Base-by-base conservation (phyloP, 2,329 filamentous ascomycete genomes). In the Fusarium veterinarium region DNA sequence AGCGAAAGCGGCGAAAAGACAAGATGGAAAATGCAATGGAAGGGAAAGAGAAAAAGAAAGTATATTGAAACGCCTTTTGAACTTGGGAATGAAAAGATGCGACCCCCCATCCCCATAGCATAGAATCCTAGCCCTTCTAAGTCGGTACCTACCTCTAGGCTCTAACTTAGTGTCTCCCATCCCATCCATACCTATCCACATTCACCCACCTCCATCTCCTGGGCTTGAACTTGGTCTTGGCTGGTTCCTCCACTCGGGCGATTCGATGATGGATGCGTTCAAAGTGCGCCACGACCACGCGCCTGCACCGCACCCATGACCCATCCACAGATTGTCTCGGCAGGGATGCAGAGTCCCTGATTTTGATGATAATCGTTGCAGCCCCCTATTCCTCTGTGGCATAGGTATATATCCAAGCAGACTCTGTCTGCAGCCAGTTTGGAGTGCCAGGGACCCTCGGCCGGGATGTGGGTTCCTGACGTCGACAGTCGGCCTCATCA, bases 211-310 rank as follows among this genome's bases (percentile, higher is more conserved):
- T 60, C 37, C 60, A 64, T 53, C 33, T 52, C 45, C 56, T 42
- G 48, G 35, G 49, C 52, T 41, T 41, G 25, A 35, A 16, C 49
- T 53, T 52, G 35, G 49, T 17, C 49, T 41, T 42, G 35, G 49
- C 19, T 42, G 20, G 19, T 48, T 68, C 58, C 28, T 69, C 64
- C 66, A 64, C 66, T 69, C 35, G 64, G 64, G 40, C 69, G 55
- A 72, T 72, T 73, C 64, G 20, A 72, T 57, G 35, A 46, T 64
- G 66, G 58, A 55, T 58, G 65, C 41, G 45, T 64, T 69, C 59
- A 53, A 72, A 72, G 52, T 67, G 52, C 69, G 69, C 69, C 69
- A 73, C 68, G 56, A 61, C 69, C 69, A 72, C 68, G 56, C 57
- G 62, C 52, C 55, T 52, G 38, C 51, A 61, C 37, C 41, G 35